These are phyloP conservation scores for Mycena leptocephala DNA, from an alignment of 768 basidiomycete genomes.

Conservation along the genomic window DNA sequence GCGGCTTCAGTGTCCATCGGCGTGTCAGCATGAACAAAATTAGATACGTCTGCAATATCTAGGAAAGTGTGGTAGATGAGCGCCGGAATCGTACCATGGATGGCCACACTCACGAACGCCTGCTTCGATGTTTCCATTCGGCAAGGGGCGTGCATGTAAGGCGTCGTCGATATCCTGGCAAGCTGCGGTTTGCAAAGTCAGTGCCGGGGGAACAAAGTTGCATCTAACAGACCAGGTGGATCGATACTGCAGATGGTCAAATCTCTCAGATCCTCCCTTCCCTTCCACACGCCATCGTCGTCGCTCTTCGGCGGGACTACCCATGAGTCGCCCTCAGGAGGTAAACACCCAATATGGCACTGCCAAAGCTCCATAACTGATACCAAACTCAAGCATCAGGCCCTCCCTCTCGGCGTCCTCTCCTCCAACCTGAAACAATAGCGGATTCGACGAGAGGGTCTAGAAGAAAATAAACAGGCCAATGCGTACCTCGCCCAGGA, in stretches of 20 bases:
- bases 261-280: slow-evolving; percentile 89
- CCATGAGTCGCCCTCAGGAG: slow-evolving; percentile 92
- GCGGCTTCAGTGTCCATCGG: slow-evolving; percentile 98
- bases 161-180: slow-evolving; percentile 99
- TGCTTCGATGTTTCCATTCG: slow-evolving; percentile 96
- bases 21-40: slow-evolving; percentile 94
- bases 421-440: slow-evolving; percentile 75
- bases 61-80: slow-evolving; percentile 8
- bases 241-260: slow-evolving; percentile 96
- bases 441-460: background rate
- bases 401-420: slow-evolving; percentile 98
- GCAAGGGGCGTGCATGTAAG: slow-evolving; percentile 87
- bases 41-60: slow-evolving; percentile 99
- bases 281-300: slow-evolving; percentile 77
- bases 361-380: slow-evolving; percentile 97
- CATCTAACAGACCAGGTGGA: slow-evolving; percentile 78
- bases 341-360: slow-evolving; percentile 95
- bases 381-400: slow-evolving; percentile 93
- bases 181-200: slow-evolving; percentile 58
- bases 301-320: slow-evolving; percentile 86
- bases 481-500: slow-evolving; percentile 71
- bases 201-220: background rate
- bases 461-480: background rate
- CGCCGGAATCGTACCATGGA: background rate
- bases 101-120: slow-evolving; percentile 89